A percentile compares a stretch with the other conserved stretches of the same genome.
phyloP scores from a whole-genome alignment of 371 early-diverging fungal species.

The Funneliformis caledonium region DNA sequence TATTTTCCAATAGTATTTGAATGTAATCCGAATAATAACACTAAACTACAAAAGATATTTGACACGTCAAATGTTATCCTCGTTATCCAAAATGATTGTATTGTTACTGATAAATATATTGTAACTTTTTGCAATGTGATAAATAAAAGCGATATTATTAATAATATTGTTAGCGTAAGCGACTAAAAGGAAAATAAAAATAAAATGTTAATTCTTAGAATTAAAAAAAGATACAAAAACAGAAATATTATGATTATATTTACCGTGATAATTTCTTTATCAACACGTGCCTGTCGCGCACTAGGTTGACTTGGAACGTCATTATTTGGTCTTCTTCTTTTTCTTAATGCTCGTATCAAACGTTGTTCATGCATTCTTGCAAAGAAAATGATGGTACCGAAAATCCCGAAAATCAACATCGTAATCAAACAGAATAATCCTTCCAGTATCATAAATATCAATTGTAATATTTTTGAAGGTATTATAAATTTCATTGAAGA shows the following conservation, averaged over 20 bases:
- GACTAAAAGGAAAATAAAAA: not conserved
- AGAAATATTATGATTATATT: not conserved
- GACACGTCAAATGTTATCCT: not conserved
- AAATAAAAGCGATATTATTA: conserved; percentile 8
- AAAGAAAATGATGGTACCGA: not conserved
- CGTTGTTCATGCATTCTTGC: conserved; percentile 7
- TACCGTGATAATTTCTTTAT: conserved; percentile 6
- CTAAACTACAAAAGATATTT: not conserved
- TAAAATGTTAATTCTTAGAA: not conserved
- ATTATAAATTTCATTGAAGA: too few species aligned
- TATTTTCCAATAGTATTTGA: conserved; percentile 18
- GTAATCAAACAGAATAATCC: not conserved
- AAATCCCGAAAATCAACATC: not conserved
- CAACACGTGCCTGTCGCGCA: too few species aligned
- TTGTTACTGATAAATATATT: not conserved
- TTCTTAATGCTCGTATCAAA: not conserved
- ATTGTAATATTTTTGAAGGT: not conserved
- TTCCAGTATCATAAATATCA: not conserved
- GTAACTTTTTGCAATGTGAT: not conserved
- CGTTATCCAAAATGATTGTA: conserved; percentile 1
- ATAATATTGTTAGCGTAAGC: not conserved
- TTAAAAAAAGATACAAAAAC: not conserved
- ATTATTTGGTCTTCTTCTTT: too few species aligned
- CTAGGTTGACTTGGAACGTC: not conserved
- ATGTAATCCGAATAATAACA: not conserved